Evolutionary conservation across 129 eudicot species (phyloP).

Genomic region (Pulicaria dysenterica): DNA sequence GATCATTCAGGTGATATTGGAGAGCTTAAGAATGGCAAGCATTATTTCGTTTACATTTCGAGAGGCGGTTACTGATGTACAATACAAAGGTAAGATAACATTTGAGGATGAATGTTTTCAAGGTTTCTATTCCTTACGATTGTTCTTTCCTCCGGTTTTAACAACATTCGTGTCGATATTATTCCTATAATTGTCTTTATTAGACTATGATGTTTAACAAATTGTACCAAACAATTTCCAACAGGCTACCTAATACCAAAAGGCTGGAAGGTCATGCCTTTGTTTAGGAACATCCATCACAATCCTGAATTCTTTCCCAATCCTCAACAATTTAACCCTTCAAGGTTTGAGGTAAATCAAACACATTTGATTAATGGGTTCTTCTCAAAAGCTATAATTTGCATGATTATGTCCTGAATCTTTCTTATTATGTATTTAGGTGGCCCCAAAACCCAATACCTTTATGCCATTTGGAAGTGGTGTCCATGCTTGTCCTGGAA

Average conservation of each 20-base stretch:
- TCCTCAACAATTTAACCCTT: slow-evolving; percentile 72
- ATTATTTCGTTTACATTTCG: slow-evolving; percentile 63
- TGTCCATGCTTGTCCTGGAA: slow-evolving; percentile 86
- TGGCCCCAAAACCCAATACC: slow-evolving; percentile 74
- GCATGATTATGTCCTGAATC: not conserved
- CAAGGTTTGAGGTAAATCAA: slow-evolving; percentile 71
- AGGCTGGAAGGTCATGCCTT: slow-evolving; percentile 98
- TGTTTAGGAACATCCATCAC: slow-evolving; percentile 90
- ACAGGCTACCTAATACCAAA: slow-evolving; percentile 86
- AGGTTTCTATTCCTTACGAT: slow-evolving; percentile 4
- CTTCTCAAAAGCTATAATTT: not conserved
- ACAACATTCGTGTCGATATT: not conserved
- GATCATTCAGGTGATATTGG: slow-evolving; percentile 49
- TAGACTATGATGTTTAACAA: slow-evolving; percentile 25
- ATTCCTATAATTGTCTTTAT: not conserved
- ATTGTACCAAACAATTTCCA: slow-evolving; percentile 25
- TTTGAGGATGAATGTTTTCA: not conserved
- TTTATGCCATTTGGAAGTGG: slow-evolving; percentile 95
- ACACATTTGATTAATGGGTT: not conserved
- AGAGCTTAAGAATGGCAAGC: slow-evolving; percentile 68
- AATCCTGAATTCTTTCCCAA: slow-evolving; percentile 71
- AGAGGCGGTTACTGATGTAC: slow-evolving; percentile 65
- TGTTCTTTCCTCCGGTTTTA: slow-evolving; percentile 14
- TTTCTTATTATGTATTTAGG: slow-evolving; percentile 33
- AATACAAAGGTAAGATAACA: slow-evolving; percentile 58